Base-by-base conservation (phyloP, 352 stramenopile species). In the Phytophthora hibernalis region DNA sequence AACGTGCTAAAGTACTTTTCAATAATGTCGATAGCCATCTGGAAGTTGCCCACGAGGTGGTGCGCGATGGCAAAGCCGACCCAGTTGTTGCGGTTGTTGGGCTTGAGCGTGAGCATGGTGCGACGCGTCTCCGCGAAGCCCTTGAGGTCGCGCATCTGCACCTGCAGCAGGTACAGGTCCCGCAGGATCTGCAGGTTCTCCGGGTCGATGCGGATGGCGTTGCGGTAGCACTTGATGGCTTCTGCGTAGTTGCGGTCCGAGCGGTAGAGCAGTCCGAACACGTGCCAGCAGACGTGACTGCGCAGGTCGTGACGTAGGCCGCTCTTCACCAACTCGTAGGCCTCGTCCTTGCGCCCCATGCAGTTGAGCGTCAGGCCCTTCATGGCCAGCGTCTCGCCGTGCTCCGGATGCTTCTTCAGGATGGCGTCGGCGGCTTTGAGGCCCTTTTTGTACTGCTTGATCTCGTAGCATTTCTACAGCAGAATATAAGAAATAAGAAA, bases 391-490 rank as follows among this genome's bases (percentile, higher is more conserved):
- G 94, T 98, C 73, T 99, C 97, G 35, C 97, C 97, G 77, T 99
- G 97, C 18, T 99, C 96, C 8, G 97, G 97, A 72, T 96, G 97
- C 68, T 99, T 99, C 71, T 98, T 99, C 24, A 99, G 79, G 65
- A 99, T 98, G 4, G 82, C 64, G 40, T 96, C 95, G 24, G 97
- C 92, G 20, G 94, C 88, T 69, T 99, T 99, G 4, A 99, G 76
- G 4, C 94, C 96, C 71, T 99, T 99, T 80, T 99, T 99, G 88
- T 99, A 99, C 72, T 99, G 93, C 77, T 99, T 99, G 42, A 86
- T 90, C 80, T 99, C 97, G 77, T 99, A 99, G 71, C 96, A 97
- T 92, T 98, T 99, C 83, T 92, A 66, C 3, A 52, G n/a, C n/a
- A n/a, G n/a, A n/a, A n/a, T n/a, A n/a, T n/a, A n/a, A n/a, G n/a